These are phyloP conservation scores for Hymenoscyphus occultus DNA, from an alignment of 2,329 filamentous ascomycete genomes.

Conservation along the genomic window DNA sequence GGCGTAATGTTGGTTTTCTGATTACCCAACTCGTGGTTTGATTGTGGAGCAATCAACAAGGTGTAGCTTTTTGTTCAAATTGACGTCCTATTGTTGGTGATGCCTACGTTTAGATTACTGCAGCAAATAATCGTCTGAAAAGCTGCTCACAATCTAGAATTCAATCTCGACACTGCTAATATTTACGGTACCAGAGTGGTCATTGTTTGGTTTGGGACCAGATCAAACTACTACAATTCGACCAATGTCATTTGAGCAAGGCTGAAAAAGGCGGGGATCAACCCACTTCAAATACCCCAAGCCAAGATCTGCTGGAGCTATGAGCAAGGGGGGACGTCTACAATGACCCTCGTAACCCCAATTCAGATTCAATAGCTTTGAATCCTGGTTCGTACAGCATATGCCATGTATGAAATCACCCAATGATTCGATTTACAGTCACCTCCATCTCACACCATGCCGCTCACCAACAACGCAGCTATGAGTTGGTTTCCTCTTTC, in stretches of 20 bases:
- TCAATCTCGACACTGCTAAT: background rate
- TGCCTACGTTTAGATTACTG: too few species aligned
- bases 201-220: background rate
- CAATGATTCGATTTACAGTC: background rate
- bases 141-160: background rate
- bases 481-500: background rate
- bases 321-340: background rate
- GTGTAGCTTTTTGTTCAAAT: background rate
- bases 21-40: background rate
- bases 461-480: background rate
- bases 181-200: background rate
- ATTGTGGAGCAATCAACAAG: background rate
- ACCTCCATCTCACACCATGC: background rate
- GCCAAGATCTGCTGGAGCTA: background rate
- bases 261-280: conserved; percentile 3
- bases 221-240: background rate
- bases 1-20: conserved; percentile 3
- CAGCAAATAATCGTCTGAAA: too few species aligned
- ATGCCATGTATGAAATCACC: background rate
- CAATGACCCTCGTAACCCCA: background rate
- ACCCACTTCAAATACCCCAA: background rate
- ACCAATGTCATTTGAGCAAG: conserved; percentile 5
- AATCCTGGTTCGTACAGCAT: conserved; percentile 7
- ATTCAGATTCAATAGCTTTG: conserved; percentile 8
- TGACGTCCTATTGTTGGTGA: background rate